Evolutionary conservation across 495 filamentous ascomycete genomes (phyloP).

Genomic region (Xylaria telfairii): DNA sequence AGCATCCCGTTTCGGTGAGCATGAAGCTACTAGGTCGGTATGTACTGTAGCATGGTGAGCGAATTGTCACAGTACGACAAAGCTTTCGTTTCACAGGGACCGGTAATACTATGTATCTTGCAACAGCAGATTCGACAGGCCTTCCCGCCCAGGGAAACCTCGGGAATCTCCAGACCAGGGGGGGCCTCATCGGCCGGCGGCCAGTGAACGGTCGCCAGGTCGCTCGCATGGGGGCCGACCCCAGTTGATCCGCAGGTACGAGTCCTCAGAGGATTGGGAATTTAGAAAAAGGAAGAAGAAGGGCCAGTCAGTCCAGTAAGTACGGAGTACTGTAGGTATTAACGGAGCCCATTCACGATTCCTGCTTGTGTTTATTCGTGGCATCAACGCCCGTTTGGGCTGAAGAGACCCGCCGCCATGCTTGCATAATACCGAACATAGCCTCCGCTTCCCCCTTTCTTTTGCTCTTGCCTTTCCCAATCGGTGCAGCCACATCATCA

Average conservation of each 20-base stretch:
- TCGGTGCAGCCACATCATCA: too few relatives aligned
- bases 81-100: not conserved
- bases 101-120: too few relatives aligned
- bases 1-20: conserved; percentile 16
- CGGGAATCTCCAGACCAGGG: conserved; percentile 2
- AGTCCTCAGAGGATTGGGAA: conserved; percentile 11
- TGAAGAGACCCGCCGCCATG: too few relatives aligned
- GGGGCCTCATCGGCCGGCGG: not conserved
- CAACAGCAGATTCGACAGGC: not conserved
- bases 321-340: too few relatives aligned
- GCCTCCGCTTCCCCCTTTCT: too few relatives aligned
- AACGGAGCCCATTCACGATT: not conserved
- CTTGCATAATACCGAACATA: too few relatives aligned
- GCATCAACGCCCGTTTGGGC: too few relatives aligned
- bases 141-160: not conserved
- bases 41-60: conserved; percentile 11
- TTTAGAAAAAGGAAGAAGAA: not conserved
- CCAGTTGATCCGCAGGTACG: conserved; percentile 26
- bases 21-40: not conserved
- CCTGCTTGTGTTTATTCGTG: too few relatives aligned
- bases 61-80: conserved; percentile 20
- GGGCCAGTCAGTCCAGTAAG: too few relatives aligned
- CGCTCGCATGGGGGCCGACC: conserved; percentile 8
- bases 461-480: too few relatives aligned
- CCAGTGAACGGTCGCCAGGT: conserved; percentile 22